These are phyloP conservation scores for Hyphodiscus hymeniophilus DNA, from an alignment of 495 filamentous ascomycete genomes.

Conservation along the genomic window DNA sequence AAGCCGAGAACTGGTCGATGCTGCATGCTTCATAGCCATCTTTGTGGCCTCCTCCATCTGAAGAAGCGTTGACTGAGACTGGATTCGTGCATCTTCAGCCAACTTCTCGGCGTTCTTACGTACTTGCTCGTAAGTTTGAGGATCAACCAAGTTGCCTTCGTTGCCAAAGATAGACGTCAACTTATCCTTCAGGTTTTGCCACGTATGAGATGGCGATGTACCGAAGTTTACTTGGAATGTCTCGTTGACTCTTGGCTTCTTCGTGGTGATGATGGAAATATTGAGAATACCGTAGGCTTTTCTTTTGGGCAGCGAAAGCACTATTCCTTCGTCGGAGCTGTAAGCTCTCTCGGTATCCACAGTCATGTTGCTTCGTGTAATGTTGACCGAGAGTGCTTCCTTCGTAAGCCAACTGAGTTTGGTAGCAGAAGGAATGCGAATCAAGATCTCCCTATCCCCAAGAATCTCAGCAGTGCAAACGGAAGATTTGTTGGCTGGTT, in stretches of 20 bases:
- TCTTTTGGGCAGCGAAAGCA: conserved; percentile 39
- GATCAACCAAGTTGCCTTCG: conserved; percentile 33
- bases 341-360: conserved; percentile 47
- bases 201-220: conserved; percentile 31
- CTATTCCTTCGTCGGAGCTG: conserved; percentile 31
- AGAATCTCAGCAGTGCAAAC: conserved; percentile 36
- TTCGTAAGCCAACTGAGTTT: conserved; percentile 33
- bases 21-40: conserved; percentile 12
- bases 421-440: conserved; percentile 39
- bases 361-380: conserved; percentile 32
- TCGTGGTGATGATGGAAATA: conserved; percentile 44
- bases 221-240: conserved; percentile 49
- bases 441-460: conserved; percentile 50
- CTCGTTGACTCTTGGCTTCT: conserved; percentile 42
- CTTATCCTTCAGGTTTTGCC: conserved; percentile 34
- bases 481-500: conserved; percentile 23
- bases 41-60: conserved; percentile 12
- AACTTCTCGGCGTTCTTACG: conserved; percentile 5
- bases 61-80: conserved; percentile 13
- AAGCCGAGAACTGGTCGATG: conserved; percentile 1
- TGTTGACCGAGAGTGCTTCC: conserved; percentile 45
- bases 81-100: conserved; percentile 6
- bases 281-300: conserved; percentile 52
- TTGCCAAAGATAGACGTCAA: conserved; percentile 35
- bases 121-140: conserved; percentile 33